Evolutionary conservation across 768 basidiomycete genomes (phyloP).

Genomic region (Tulasnella sp.): DNA sequence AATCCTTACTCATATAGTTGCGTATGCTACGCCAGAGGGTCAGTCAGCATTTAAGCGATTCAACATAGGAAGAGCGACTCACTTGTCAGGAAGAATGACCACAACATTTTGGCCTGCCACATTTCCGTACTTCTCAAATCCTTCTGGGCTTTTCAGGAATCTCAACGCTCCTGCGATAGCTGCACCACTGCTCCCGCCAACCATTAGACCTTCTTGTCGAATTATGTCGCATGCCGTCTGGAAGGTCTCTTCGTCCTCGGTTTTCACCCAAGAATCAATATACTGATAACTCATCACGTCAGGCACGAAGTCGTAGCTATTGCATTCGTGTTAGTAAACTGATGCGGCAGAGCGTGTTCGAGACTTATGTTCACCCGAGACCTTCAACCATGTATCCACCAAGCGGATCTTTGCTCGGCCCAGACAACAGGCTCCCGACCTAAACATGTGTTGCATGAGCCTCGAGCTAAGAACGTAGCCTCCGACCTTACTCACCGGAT

Average conservation of each 20-base stretch:
- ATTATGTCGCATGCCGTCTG: conserved; percentile 63
- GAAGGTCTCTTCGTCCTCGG: conserved; percentile 70
- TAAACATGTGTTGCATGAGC: conserved; percentile 23
- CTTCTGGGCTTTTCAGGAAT: conserved; percentile 66
- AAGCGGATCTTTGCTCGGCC: conserved; percentile 41
- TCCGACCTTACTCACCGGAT: conserved; percentile 74
- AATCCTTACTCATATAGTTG: conserved; percentile 90
- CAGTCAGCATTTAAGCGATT: background rate
- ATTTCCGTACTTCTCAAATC: conserved; percentile 45
- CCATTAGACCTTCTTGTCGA: conserved; percentile 74
- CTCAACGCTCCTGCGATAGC: conserved; percentile 63
- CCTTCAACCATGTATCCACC: conserved; percentile 74
- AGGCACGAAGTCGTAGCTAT: conserved; percentile 75
- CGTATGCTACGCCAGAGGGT: conserved; percentile 47
- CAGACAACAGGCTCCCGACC: conserved; percentile 81
- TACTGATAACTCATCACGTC: conserved; percentile 65
- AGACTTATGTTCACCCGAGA: conserved; percentile 48
- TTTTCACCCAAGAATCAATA: conserved; percentile 80
- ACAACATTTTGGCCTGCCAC: conserved; percentile 78
- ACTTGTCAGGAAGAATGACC: conserved; percentile 84
- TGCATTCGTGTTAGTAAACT: background rate
- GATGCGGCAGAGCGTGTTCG: background rate
- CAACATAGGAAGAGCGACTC: conserved; percentile 26
- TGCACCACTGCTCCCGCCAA: conserved; percentile 90
- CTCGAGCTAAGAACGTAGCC: no score